A percentile compares a stretch with the other conserved stretches of the same genome.
phyloP scores from a whole-genome alignment of 2,329 filamentous ascomycete genomes.

The Aureobasidium sp. region DNA sequence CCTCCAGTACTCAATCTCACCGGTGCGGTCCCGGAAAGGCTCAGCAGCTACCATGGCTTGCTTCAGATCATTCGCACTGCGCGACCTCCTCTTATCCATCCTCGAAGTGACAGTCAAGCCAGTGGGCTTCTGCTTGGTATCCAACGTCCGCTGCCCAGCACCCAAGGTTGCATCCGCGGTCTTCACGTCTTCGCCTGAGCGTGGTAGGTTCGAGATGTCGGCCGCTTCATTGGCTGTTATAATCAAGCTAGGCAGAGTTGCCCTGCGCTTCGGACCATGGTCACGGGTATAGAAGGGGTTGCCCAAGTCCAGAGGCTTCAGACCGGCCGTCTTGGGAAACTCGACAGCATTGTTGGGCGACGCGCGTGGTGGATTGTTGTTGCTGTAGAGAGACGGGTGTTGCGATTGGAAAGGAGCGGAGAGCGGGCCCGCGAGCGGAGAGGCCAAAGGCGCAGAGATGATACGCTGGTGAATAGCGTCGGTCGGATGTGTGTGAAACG shows the following conservation, averaged over 20 bases:
- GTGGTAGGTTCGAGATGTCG: conserved; percentile 13
- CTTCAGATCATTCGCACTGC: conserved; percentile 26
- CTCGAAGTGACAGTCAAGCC: conserved; percentile 14
- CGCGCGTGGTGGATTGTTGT: conserved; percentile 16
- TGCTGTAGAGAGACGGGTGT: background rate
- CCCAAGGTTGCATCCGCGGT: conserved; percentile 1
- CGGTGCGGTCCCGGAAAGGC: conserved; percentile 23
- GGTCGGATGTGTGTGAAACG: background rate
- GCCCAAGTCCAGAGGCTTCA: conserved; percentile 28
- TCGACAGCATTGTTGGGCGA: conserved; percentile 27
- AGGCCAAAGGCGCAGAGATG: background rate
- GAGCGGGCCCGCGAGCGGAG: background rate
- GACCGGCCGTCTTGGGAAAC: conserved; percentile 27
- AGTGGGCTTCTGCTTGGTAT: background rate
- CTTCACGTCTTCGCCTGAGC: background rate
- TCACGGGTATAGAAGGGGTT: conserved; percentile 21
- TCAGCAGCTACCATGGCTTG: conserved; percentile 14
- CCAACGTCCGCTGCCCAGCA: background rate
- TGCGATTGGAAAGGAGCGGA: conserved; percentile 19
- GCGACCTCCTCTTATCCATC: conserved; percentile 24
- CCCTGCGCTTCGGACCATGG: conserved; percentile 14
- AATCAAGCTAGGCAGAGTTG: conserved; percentile 25
- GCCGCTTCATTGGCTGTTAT: conserved; percentile 20
- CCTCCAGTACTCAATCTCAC: conserved; percentile 29
- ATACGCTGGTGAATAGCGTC: conserved; percentile 10